Percentiles rank a stretch among this genome's conserved stretches.
Evolutionary conservation across 192 early-diverging fungal species (phyloP).

Genomic region (Rhizophagus sp.): DNA sequence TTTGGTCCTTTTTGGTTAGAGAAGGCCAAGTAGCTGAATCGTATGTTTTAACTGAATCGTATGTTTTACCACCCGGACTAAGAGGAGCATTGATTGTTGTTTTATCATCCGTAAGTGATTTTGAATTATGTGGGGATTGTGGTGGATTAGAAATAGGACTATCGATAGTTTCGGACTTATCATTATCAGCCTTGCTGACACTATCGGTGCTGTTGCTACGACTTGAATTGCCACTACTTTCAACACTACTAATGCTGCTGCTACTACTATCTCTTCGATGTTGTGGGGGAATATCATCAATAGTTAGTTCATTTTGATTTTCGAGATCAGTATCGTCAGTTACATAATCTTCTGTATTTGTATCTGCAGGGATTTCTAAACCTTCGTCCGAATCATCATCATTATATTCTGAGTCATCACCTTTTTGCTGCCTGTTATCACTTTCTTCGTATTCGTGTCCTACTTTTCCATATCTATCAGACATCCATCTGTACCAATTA

Average conservation of each 20-base stretch:
- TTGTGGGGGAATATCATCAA: background rate
- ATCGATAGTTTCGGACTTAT: background rate
- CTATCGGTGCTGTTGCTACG: background rate
- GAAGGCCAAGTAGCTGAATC: background rate
- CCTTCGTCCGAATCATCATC: background rate
- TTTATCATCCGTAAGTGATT: background rate
- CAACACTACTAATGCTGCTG: background rate
- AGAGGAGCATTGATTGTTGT: background rate
- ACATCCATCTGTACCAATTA: conserved; percentile 72
- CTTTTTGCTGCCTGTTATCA: background rate
- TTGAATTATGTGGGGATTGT: background rate
- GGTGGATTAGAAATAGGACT: background rate
- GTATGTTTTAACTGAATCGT: no score
- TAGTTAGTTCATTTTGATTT: background rate
- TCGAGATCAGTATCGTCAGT: background rate
- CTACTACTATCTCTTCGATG: background rate
- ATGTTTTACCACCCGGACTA: background rate
- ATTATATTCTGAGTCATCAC: background rate
- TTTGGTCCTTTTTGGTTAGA: no score
- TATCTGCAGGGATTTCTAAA: background rate
- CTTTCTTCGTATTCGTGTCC: conserved; percentile 9
- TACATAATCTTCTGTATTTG: background rate
- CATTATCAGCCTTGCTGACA: background rate
- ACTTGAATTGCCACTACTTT: background rate
- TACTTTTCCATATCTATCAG: conserved; percentile 27